Evolutionary conservation across 371 early-diverging fungal species (phyloP), one percentile per base, ranked within the genome.

Genomic region (Mucor plumbeus): DNA sequence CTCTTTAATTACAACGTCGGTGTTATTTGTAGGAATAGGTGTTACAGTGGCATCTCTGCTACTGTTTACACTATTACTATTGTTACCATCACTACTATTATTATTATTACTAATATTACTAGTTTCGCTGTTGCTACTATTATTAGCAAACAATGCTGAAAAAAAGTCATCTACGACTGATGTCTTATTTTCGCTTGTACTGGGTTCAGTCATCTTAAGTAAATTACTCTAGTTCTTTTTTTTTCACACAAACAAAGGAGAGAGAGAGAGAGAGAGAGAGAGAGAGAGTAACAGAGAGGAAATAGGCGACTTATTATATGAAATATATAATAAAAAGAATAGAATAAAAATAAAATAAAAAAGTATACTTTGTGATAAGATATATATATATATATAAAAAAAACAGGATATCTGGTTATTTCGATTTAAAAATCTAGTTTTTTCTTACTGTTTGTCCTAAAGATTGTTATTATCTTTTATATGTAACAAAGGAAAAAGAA

Each of bases 131-230:
- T 8, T 43, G 39, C 54, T 59, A 40, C 21, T 59, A 40, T 69
- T 69, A 63, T 68, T 78, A 41, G 77, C 77, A 77, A 82, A 82
- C 65, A 82, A 79, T 40, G 79, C 82, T 56, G 79, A 77, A 54
- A 82, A 69, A 56, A 82, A 82, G 68, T 82, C 82, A 74, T 79
- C 78, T 55, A 82, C 82, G 34, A 82, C 79, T 69, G 75, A 77
- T 62, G 71, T 34, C 35, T 59, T 65, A 48, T n/a, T 47, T 61
- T 59, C 65, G 44, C 21, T 58, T 9, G 39, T 21, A 59, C 19
- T 47, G 47, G 58, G 48, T 43, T 66, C 66, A 43, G 66, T 60
- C 66, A 66, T 60, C 39, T 39, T 53, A 53, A 47, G 26, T 47
- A 47, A 9, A 53, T 26, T 14, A 53, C 26, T 53, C 53, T 38